Conservation (phyloP, 371 early-diverging fungal genomes). For the Gilbertella persicaria region DNA sequence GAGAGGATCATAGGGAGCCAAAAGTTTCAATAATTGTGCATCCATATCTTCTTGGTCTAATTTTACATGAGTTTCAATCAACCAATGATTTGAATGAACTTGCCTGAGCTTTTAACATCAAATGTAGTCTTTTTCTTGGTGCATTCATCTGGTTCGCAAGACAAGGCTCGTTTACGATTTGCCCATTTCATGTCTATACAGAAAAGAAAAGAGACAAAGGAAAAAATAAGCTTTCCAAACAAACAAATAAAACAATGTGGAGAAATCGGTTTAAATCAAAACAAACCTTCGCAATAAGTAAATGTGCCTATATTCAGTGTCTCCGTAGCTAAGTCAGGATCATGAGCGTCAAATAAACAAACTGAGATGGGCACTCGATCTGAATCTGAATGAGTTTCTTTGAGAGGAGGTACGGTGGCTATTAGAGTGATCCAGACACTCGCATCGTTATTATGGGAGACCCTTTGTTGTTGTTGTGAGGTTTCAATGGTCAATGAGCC, state of each 20-base stretch:
- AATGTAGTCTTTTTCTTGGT: conserved; percentile 9
- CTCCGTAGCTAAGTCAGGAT: conserved; percentile 9
- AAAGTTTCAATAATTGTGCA: conserved; percentile 10
- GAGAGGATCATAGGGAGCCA: conserved; percentile 14
- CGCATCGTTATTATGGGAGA: not conserved
- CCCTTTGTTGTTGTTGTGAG: conserved; percentile 15
- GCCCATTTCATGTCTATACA: not conserved
- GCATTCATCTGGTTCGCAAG: conserved; percentile 9
- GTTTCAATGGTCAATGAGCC: conserved; percentile 19
- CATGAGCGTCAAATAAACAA: conserved; percentile 4
- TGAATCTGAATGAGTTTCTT: conserved; percentile 6
- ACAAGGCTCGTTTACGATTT: conserved; percentile 12
- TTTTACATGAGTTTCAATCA: too few species aligned
- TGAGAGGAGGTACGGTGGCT: conserved; percentile 10
- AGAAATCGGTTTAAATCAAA: not conserved
- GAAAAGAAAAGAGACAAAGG: not conserved
- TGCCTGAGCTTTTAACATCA: not conserved
- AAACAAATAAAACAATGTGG: conserved; percentile 1
- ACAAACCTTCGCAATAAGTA: conserved; percentile 17
- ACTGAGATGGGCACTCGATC: conserved; percentile 11
- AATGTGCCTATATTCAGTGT: conserved; percentile 14
- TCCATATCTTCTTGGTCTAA: conserved; percentile 9
- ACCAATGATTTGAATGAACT: too few species aligned
- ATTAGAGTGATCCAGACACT: conserved; percentile 18
- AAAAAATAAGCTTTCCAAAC: conserved; percentile 3